phyloP scores from a whole-genome alignment of 139 green algal genomes.

The Tetradesmus obliquus region DNA sequence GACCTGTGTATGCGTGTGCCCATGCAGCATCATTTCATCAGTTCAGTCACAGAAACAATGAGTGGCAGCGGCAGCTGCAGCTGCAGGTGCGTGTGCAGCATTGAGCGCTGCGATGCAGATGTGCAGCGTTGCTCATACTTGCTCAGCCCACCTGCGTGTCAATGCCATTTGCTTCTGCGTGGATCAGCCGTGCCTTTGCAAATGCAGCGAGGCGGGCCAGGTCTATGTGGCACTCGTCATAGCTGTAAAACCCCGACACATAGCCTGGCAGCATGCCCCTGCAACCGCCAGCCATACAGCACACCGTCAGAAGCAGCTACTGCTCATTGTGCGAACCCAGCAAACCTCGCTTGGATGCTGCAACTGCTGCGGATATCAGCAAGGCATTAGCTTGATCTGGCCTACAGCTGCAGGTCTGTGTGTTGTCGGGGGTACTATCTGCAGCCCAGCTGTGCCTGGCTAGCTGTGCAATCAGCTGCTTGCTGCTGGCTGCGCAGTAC shows the following conservation, averaged over 20 bases:
- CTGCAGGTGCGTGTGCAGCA: neutral
- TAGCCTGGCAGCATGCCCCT: slow-evolving; percentile 98
- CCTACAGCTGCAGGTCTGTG: too few relatives aligned
- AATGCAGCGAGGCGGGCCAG: slow-evolving; percentile 79
- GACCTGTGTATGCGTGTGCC: too few relatives aligned
- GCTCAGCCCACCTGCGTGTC: slow-evolving; percentile 61
- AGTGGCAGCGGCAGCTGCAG: neutral
- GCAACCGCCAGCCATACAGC: slow-evolving; percentile 18
- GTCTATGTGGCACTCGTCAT: slow-evolving; percentile 96
- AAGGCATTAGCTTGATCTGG: too few relatives aligned
- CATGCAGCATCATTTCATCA: neutral
- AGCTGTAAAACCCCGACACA: slow-evolving; percentile 91
- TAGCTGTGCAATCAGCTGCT: neutral
- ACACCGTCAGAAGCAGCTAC: neutral
- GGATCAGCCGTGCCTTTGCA: slow-evolving; percentile 81
- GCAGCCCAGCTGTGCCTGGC: too few relatives aligned
- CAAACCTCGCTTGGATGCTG: too few relatives aligned
- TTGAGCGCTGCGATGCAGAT: neutral
- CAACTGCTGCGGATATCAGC: too few relatives aligned
- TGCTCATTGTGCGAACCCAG: too few relatives aligned
- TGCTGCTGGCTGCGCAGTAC: neutral
- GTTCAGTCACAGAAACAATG: neutral
- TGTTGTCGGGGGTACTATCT: too few relatives aligned
- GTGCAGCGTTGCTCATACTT: neutral
- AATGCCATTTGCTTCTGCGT: slow-evolving; percentile 75